phyloP scores from a whole-genome alignment of 2,329 filamentous ascomycete genomes.

The Neonectria sp. region DNA sequence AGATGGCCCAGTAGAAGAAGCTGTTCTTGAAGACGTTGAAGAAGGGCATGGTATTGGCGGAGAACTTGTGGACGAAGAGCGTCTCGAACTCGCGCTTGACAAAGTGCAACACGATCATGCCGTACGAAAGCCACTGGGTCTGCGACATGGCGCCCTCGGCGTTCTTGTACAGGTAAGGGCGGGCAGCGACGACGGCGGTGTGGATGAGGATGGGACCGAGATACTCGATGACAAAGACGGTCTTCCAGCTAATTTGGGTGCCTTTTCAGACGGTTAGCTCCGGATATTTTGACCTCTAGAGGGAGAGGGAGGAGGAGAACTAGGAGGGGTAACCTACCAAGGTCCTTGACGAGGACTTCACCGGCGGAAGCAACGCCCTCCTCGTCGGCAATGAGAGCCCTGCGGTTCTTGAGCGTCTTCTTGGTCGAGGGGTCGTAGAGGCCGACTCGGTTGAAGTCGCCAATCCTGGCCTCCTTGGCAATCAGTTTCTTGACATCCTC shows the following conservation, averaged over 20 bases:
- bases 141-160: slow-evolving; percentile 67
- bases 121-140: slow-evolving; percentile 81
- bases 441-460: slow-evolving; percentile 74
- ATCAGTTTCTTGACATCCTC: slow-evolving; percentile 72
- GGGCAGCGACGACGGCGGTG: slow-evolving; percentile 78
- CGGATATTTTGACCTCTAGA: not conserved
- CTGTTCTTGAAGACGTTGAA: slow-evolving; percentile 96
- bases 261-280: slow-evolving; percentile 64
- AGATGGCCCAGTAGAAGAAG: slow-evolving; percentile 91
- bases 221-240: slow-evolving; percentile 97
- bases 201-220: slow-evolving; percentile 92
- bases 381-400: slow-evolving; percentile 66
- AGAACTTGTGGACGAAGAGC: slow-evolving; percentile 95
- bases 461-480: slow-evolving; percentile 65
- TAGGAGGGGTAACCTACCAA: slow-evolving; percentile 72
- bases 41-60: slow-evolving; percentile 92
- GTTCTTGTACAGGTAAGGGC: slow-evolving; percentile 72
- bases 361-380: slow-evolving; percentile 63
- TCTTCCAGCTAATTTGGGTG: slow-evolving; percentile 90
- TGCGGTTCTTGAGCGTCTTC: slow-evolving; percentile 75
- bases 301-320: not conserved
- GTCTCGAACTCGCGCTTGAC: slow-evolving; percentile 97
- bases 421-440: slow-evolving; percentile 73
- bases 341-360: slow-evolving; percentile 89
- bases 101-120: slow-evolving; percentile 87